phyloP scores from a whole-genome alignment of 495 filamentous ascomycete species.

The Pseudoneurospora amorphoporcata region DNA sequence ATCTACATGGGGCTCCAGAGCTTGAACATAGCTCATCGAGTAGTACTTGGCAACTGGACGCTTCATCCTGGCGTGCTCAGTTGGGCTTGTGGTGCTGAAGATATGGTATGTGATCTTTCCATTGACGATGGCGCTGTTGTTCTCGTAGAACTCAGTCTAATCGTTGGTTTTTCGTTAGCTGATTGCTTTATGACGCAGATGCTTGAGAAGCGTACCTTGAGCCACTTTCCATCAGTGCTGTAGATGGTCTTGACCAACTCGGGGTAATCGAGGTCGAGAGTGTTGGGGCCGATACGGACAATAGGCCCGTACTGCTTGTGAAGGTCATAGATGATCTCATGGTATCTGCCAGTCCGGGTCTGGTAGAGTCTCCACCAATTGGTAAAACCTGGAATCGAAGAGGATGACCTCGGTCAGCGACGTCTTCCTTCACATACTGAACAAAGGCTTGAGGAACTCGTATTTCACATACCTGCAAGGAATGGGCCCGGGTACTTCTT shows the following conservation, averaged over 20 bases:
- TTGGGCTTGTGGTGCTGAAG: conserved; percentile 22
- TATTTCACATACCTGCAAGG: conserved; percentile 9
- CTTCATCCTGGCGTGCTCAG: conserved; percentile 22
- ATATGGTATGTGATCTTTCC: conserved; percentile 27
- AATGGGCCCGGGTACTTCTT: conserved; percentile 8
- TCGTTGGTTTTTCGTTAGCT: neutral
- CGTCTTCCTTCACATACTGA: neutral
- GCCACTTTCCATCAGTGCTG: conserved; percentile 17
- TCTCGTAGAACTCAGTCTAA: conserved; percentile 32
- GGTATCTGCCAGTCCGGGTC: conserved; percentile 18
- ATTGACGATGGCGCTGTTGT: conserved; percentile 23
- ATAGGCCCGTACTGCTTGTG: conserved; percentile 40
- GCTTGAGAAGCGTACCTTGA: conserved; percentile 8
- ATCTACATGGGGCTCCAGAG: conserved; percentile 27
- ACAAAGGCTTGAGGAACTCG: neutral
- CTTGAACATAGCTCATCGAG: conserved; percentile 18
- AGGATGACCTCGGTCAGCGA: neutral
- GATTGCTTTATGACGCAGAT: neutral
- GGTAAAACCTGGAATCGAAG: conserved; percentile 17
- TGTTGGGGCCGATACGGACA: conserved; percentile 45
- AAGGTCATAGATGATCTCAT: conserved; percentile 17
- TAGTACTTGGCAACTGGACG: conserved; percentile 29
- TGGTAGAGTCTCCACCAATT: conserved; percentile 29
- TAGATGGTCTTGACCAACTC: conserved; percentile 28
- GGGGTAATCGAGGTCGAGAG: conserved; percentile 35